Evolutionary conservation across 768 basidiomycete genomes (phyloP), one percentile per base, ranked within the genome.

Genomic region (Melanogaster broomeanus): DNA sequence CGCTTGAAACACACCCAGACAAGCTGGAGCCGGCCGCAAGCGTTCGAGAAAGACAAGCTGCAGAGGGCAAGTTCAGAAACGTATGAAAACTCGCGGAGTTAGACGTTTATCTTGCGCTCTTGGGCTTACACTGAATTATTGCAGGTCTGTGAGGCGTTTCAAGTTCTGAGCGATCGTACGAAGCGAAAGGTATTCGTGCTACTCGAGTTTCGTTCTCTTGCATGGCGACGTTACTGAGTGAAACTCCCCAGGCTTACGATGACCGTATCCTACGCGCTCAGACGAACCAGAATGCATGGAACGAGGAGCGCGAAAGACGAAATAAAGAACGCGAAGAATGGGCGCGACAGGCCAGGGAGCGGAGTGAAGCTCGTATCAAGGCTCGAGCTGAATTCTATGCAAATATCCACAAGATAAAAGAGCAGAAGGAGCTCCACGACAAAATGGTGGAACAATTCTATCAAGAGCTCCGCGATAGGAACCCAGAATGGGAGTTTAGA

Each of bases 1-100:
- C 80, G 10, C 72, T 88, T 24, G 83, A 85, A 64, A 88, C 87
- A 1, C 87, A 88, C 62, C 87, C 87, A 10, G 87, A 88, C 59
- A 87, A 86, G 58, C 78, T 87, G 42, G 79, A 79, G 11, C 82
- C 77, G 33, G 67, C 67, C 27, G 79, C 81, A 8, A 77, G 70
- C 38, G 75, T 77, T 39, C 68, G 73, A 50, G 79, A 81, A 52
- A 82, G 78, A 61, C 74, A 76, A 49, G 71, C 62, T 18, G 81
- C 85, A 8, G 79, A 81, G 59, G 74, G 75, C 34, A 77, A 75
- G 54, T 88, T 88, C 58, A 83, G 79, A 61, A 74, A 77, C 74
- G 86, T 86, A 65, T 58, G 73, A 56, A 41, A 45, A 22, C n/a
- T 37, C 39, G 40, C 52, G 57, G 56, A 64, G 63, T 61, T 67